Base-by-base conservation (phyloP, 139 green algal species). In the Coelastrella sp. region DNA sequence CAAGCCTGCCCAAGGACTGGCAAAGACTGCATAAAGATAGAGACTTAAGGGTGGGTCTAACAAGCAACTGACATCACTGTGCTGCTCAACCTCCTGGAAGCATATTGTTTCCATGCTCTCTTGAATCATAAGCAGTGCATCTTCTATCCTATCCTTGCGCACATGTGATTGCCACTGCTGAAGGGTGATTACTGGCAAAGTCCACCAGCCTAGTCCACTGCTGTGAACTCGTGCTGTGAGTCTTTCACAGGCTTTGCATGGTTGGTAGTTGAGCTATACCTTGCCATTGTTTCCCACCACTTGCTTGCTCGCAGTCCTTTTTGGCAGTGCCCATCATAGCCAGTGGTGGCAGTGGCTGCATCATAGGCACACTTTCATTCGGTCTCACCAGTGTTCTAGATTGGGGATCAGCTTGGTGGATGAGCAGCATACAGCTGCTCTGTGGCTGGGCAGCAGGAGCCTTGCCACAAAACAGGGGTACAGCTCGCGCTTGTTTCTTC, bases 371-470 rank as follows among this genome's bases (percentile, higher is more conserved):
- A 35, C 64, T 91, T 4, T 84, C 45, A 30, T 69, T 91, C 7
- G 88, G 79, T 0, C 59, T 43, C n/a, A 45, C n/a, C 1, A 66
- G 74, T 23, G 64, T 73, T 7, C 9, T 69, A 8, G 84, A 89
- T 43, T 91, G 88, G 88, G 45, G 41, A n/a, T 40, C 19, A 5
- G 78, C 84, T 62, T 91, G 86, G 84, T 91, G 88, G 88, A 84
- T 87, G 82, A 41, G 21, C 69, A 82, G 82, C 67, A 75, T 79
- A 27, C 81, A 86, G 82, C 38, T 82, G 38, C 82, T 87, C 38
- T 87, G 82, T 35, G 88, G 84, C 34, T 91, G 88, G 88, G 88
- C 88, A 15, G 88, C 84, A 2, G 84, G 88, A 13, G 88, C 84
- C 19, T 80, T 91, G 53, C 84, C 84, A 4, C 84, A 85, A 41